Percentiles rank a stretch among this genome's conserved stretches.
These are phyloP conservation scores for Magnolia sinica DNA, from an alignment of 164 flowering plant species.

Conservation along the genomic window DNA sequence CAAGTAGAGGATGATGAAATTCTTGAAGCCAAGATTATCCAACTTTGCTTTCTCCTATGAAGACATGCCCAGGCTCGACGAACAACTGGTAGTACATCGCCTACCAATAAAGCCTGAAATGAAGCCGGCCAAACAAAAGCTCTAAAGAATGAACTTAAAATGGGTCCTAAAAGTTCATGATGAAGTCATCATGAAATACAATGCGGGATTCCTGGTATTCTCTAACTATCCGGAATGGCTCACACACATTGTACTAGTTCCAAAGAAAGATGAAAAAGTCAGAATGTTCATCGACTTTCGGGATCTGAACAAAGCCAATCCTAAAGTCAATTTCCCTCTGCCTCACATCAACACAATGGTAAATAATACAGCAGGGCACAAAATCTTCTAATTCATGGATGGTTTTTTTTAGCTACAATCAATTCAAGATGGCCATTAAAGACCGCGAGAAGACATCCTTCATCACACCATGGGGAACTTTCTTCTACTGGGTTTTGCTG, in stretches of 20 bases:
- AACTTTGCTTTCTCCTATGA: no score
- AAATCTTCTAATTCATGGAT: conserved; percentile 9
- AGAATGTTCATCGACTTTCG: not conserved
- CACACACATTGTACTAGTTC: conserved; percentile 1
- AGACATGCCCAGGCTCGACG: no score
- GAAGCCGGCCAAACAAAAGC: no score
- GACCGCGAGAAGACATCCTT: not conserved
- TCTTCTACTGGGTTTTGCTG: not conserved
- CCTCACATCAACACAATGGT: not conserved
- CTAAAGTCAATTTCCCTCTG: conserved; percentile 12
- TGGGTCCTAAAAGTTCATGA: no score
- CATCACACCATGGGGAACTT: not conserved
- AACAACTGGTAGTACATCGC: no score
- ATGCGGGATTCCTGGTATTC: no score
- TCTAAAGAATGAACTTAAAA: no score
- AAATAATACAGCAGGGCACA: not conserved
- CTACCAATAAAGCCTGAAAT: no score
- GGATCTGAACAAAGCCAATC: not conserved
- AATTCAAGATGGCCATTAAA: not conserved
- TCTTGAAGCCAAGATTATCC: no score
- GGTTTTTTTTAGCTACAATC: conserved; percentile 9
- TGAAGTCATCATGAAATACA: no score
- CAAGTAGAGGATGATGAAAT: no score
- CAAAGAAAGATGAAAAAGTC: conserved; percentile 6
- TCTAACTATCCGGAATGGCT: not conserved